Conservation (phyloP, 768 basidiomycete species). For the Naganishia vishniacii region DNA sequence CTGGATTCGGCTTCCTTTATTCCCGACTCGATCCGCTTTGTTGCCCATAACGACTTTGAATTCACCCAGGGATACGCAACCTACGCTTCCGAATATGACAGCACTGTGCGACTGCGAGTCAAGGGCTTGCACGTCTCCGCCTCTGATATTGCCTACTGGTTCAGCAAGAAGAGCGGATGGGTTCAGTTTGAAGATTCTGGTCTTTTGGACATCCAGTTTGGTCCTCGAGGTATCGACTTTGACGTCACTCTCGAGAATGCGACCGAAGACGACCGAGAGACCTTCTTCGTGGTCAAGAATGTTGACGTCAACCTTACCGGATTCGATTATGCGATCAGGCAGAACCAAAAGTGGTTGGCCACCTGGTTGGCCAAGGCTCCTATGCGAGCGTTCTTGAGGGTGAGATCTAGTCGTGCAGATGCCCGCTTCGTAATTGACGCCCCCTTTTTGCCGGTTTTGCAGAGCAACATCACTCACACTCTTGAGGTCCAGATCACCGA, state of each 20-base stretch:
- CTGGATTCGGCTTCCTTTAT: conserved; percentile 51
- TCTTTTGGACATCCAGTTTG: conserved; percentile 49
- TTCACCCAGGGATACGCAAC: conserved; percentile 51
- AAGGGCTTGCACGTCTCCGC: conserved; percentile 50
- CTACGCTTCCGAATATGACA: conserved; percentile 49
- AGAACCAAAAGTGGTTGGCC: conserved; percentile 48
- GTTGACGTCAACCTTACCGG: conserved; percentile 46
- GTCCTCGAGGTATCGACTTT: conserved; percentile 49
- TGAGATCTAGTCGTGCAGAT: conserved; percentile 31
- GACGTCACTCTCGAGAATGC: conserved; percentile 51
- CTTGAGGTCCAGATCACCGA: conserved; percentile 46
- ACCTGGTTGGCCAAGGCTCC: conserved; percentile 48
- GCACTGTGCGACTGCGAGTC: conserved; percentile 46
- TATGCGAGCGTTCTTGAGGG: conserved; percentile 45
- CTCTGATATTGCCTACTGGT: conserved; percentile 50
- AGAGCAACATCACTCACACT: conserved; percentile 43
- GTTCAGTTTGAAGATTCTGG: conserved; percentile 48
- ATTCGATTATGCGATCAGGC: conserved; percentile 47
- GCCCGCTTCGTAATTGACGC: not conserved
- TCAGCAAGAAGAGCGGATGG: conserved; percentile 46
- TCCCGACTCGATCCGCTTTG: conserved; percentile 49
- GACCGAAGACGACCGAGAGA: conserved; percentile 48
- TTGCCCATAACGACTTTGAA: conserved; percentile 49
- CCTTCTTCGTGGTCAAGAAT: conserved; percentile 51
- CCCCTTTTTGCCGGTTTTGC: not conserved